phyloP scores from a whole-genome alignment of 306 rosid species.

The Vicia faba region DNA sequence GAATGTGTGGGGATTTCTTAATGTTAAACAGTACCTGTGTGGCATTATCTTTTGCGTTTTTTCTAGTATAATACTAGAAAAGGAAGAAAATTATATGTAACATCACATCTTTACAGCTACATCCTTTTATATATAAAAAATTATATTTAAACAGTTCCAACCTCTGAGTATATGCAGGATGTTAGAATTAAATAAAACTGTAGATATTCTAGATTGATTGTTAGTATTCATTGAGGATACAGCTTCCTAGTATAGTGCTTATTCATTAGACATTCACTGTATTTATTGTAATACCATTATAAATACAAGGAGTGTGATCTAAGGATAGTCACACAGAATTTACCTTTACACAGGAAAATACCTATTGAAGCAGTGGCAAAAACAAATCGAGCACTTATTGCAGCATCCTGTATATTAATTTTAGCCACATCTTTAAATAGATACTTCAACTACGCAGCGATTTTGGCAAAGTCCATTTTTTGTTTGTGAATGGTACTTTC shows the following conservation, averaged over 20 bases:
- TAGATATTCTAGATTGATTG: no score
- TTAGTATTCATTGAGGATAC: no score
- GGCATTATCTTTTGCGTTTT: slow-evolving; percentile 15
- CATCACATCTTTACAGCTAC: not conserved
- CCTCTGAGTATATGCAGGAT: not conserved
- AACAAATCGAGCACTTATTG: slow-evolving; percentile 27
- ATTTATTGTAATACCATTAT: no score
- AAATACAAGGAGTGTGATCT: no score
- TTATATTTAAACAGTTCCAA: slow-evolving; percentile 16
- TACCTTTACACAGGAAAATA: not conserved
- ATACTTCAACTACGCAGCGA: slow-evolving; percentile 8
- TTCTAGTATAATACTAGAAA: slow-evolving; percentile 5
- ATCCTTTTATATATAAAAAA: slow-evolving; percentile 9
- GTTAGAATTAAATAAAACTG: no score
- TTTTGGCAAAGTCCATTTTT: slow-evolving; percentile 3
- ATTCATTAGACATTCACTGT: no score
- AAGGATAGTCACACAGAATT: no score
- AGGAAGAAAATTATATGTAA: not conserved
- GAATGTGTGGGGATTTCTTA: slow-evolving; percentile 13
- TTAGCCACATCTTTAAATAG: slow-evolving; percentile 22
- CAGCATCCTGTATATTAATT: slow-evolving; percentile 23
- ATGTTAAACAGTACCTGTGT: slow-evolving; percentile 12
- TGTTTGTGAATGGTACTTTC: slow-evolving; percentile 9
- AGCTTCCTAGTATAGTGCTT: no score
- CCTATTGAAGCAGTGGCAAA: not conserved